A percentile compares a stretch with the other conserved stretches of the same genome.
phyloP scores from a whole-genome alignment of 169 alveolate species.

The Babesia sp. region DNA sequence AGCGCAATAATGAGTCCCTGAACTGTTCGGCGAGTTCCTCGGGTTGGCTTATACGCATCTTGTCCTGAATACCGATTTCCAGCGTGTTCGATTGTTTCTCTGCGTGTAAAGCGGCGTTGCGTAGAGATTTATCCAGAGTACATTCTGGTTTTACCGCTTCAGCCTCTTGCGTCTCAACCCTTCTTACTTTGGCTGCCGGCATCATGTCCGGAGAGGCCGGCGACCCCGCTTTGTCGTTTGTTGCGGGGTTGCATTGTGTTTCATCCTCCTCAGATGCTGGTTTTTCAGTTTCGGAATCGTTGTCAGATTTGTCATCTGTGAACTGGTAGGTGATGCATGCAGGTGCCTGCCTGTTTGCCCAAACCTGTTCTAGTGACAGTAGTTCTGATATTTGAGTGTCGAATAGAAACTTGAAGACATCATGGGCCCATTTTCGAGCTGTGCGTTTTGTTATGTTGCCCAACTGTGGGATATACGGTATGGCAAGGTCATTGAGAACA shows the following conservation, averaged over 20 bases:
- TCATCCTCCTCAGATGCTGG: not conserved
- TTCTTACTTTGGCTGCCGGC: not conserved
- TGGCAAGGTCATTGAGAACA: conserved; percentile 35
- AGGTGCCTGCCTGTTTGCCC: conserved; percentile 20
- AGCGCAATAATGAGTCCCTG: conserved; percentile 1
- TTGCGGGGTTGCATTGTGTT: not conserved
- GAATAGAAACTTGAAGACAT: conserved; percentile 61
- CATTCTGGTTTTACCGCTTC: not conserved
- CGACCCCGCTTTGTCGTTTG: too few species aligned
- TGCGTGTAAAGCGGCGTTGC: not conserved
- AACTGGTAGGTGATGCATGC: not conserved
- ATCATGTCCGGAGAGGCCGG: not conserved
- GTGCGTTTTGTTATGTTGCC: not conserved
- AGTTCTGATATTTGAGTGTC: conserved; percentile 62
- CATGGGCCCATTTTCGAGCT: conserved; percentile 15
- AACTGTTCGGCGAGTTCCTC: conserved; percentile 44
- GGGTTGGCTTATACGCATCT: conserved; percentile 1
- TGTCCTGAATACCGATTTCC: conserved; percentile 3
- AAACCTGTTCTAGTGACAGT: conserved; percentile 33
- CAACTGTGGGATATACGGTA: conserved; percentile 39
- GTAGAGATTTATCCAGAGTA: not conserved
- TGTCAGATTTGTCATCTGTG: not conserved
- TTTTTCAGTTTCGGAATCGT: not conserved
- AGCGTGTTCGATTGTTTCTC: not conserved
- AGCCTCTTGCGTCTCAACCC: not conserved